These are phyloP conservation scores for Loxodes magnus DNA, from an alignment of 73 alveolate species.

Conservation along the genomic window DNA sequence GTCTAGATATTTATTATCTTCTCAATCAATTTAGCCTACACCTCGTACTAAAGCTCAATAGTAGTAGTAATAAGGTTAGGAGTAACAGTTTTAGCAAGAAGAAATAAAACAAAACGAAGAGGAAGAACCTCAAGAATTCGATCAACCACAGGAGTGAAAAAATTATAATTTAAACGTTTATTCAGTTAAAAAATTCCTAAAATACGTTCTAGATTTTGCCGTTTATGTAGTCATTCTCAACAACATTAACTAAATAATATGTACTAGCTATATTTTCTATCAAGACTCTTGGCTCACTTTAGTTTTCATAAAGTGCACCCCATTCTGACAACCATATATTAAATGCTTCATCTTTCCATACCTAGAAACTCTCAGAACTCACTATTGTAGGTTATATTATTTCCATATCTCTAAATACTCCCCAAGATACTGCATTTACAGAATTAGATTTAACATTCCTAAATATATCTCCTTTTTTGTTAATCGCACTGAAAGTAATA, in stretches of 20 bases:
- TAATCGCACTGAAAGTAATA: constrained; percentile 41
- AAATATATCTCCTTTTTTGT: constrained; percentile 6
- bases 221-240: constrained; percentile 39
- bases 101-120: too few species aligned
- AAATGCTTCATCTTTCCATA: constrained; percentile 57
- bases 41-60: too few species aligned
- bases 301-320: constrained; percentile 35
- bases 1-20: too few species aligned
- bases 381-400: constrained; percentile 54
- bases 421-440: constrained; percentile 71
- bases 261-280: constrained; percentile 13
- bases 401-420: constrained; percentile 43
- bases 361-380: constrained; percentile 35
- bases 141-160: too few species aligned
- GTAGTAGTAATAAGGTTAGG: too few species aligned
- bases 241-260: constrained; percentile 36
- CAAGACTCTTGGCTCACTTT: constrained; percentile 14
- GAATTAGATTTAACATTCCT: constrained; percentile 21
- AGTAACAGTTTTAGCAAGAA: too few species aligned
- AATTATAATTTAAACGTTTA: too few species aligned
- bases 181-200: neutral
- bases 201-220: constrained; percentile 23
- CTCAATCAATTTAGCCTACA: too few species aligned
- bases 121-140: too few species aligned
- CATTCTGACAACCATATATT: constrained; percentile 27